Evolutionary conservation across 805 yeast genomes (phyloP).

Genomic region (Cyberlindnera americana): DNA sequence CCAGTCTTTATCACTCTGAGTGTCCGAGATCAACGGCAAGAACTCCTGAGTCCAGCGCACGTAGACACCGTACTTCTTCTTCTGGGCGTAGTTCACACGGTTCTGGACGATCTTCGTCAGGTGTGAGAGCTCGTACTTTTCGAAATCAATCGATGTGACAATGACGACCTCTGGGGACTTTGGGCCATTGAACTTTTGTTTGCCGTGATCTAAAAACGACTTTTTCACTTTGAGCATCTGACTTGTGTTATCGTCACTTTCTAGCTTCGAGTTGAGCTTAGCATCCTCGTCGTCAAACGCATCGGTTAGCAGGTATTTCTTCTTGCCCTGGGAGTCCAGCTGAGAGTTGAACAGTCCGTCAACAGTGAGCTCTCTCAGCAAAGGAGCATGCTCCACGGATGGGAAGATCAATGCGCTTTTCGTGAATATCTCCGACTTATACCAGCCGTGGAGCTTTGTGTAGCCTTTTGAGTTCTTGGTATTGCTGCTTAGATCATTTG

Average conservation of each 20-base stretch:
- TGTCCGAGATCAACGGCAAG: constrained; percentile 47
- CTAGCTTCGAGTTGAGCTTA: constrained; percentile 36
- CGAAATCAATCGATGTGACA: constrained; percentile 78
- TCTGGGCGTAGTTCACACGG: constrained; percentile 83
- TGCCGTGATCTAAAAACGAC: constrained; percentile 63
- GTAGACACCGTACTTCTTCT: constrained; percentile 77
- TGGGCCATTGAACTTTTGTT: constrained; percentile 40
- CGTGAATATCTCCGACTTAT: constrained; percentile 43
- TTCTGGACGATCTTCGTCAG: constrained; percentile 74
- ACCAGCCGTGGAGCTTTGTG: constrained; percentile 41
- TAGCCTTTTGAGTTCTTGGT: constrained; percentile 15
- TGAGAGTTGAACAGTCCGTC: constrained; percentile 47
- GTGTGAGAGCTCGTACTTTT: constrained; percentile 54
- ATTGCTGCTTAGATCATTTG: too few species aligned
- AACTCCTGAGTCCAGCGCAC: constrained; percentile 86
- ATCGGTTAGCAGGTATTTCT: constrained; percentile 31
- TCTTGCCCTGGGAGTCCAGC: constrained; percentile 42
- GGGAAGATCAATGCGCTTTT: constrained; percentile 60
- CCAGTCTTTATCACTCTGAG: constrained; percentile 53
- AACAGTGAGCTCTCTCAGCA: constrained; percentile 53
- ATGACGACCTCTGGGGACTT: constrained; percentile 63
- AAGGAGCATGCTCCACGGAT: constrained; percentile 66
- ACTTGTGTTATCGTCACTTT: constrained; percentile 28
- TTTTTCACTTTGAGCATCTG: constrained; percentile 44
- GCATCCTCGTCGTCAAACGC: constrained; percentile 37